phyloP scores from a whole-genome alignment of 352 stramenopile genomes.

The Globisporangium echinulatum region DNA sequence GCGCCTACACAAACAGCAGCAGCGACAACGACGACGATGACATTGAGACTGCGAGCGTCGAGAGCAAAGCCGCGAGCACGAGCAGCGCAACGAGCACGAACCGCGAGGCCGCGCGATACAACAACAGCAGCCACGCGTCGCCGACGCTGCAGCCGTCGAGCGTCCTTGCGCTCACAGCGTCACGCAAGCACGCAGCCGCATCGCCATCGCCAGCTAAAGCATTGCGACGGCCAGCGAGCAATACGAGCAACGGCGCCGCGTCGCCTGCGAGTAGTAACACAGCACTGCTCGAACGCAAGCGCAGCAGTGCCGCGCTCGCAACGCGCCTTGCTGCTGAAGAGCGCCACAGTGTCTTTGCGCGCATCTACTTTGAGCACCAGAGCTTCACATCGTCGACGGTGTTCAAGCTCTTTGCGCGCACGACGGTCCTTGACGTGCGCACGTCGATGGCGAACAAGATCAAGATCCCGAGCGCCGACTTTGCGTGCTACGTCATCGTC shows the following conservation, averaged over 20 bases:
- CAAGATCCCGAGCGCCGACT: conserved; percentile 56
- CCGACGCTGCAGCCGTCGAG: conserved; percentile 15
- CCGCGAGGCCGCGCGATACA: not conserved
- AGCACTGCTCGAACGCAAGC: conserved; percentile 9
- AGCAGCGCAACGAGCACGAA: conserved; percentile 1
- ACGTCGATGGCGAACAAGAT: conserved; percentile 81
- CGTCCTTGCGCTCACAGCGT: conserved; percentile 9
- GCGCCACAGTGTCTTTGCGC: conserved; percentile 51
- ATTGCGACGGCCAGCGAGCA: no score
- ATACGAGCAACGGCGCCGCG: not conserved
- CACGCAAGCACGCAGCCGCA: conserved; percentile 2
- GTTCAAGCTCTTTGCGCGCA: conserved; percentile 62
- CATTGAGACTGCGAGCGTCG: conserved; percentile 10
- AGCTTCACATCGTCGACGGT: conserved; percentile 80
- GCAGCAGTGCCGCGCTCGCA: not conserved
- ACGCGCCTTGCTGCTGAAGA: conserved; percentile 27
- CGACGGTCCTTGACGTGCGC: conserved; percentile 67
- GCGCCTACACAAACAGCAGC: conserved; percentile 1
- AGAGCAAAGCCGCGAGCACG: conserved; percentile 7
- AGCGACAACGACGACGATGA: conserved; percentile 12
- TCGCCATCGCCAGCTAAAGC: conserved; percentile 6
- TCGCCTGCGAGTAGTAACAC: not conserved
- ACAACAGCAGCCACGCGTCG: not conserved
- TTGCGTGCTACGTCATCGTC: conserved; percentile 74
- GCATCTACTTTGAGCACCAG: conserved; percentile 83